Evolutionary conservation across 75 land plant species (phyloP), one percentile per base, ranked within the genome.

Genomic region (Chamaecyparis obtusa): DNA sequence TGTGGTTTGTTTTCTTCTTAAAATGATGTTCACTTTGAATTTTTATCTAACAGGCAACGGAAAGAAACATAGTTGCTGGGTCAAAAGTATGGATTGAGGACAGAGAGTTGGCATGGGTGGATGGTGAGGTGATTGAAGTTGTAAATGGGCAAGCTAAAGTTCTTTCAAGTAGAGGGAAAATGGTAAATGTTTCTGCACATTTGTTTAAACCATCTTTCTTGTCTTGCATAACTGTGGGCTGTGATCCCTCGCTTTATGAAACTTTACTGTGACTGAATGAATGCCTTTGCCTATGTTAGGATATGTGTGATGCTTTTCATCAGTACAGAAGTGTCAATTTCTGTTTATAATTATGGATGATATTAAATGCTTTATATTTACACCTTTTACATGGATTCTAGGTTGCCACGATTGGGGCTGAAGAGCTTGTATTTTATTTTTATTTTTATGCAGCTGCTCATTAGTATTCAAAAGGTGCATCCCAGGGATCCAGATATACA

Each of bases 21-120:
- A 56, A 55, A 84, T 30, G 32, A 74, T 32, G 76, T 35, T 56
- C 30, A 17, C 9, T 32, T 46, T 54, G 6, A 32, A 3, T 9
- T 84, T 84, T 15, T 13, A 35, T 51, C 16, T 51, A 9, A 17
- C 49, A 84, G 85, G 85, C 85, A 33, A 84, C 57, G 2, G 85
- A 84, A 56, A 54, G 64, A 39, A 84, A 56, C 13, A 55, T 84
- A 17, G 37, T 84, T 84, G 41, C 85, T 55, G 99, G 99, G 54
- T 90, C 94, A 56, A 98, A 92, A 27, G 97, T 98, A 6, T 98
- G 99, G 99, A 94, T 95, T 57, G 97, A 96, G 89, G 99, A 96
- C 76, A 91, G 86, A 30, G 89, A 92, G 39, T 84, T 84, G 69
- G 99, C 95, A 14, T 98, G 99, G 99, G 90, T 91, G 36, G 93